Evolutionary conservation across 345 rosid genomes (phyloP), one percentile per base, ranked within the genome.

Genomic region (Jatropha curcas): DNA sequence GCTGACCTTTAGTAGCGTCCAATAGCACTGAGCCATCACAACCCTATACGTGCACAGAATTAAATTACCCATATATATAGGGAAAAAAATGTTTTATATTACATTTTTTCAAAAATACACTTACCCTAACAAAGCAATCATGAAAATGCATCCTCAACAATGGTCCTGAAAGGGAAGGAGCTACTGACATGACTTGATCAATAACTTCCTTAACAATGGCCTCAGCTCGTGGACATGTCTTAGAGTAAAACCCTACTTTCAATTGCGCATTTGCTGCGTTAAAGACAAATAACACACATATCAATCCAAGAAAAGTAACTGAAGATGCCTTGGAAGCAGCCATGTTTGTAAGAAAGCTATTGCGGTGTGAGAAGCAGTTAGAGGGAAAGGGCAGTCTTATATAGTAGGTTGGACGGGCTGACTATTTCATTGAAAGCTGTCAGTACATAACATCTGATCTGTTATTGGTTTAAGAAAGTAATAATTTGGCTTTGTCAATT

Each of bases 11-110:
- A 3, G 81, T 67, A 2, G 89, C 82, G 73, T 92, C 82, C 55
- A 94, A 72, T 71, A 94, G 76, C 16, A 94, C 71, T 5, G 98
- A 94, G 0, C 85, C 98, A 14, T 94, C 98, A 16, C 97, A 92
- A 39, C 98, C 98, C 98, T 90, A 81, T 1, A 41, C 25, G n/a
- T n/a, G 24, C 58, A 56, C 39, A 22, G 19, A 48, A 48, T 16
- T 6, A 67, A 3, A 20, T 48, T 14, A 13, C 24, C 43, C n/a
- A 7, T 57, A 58, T n/a, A n/a, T n/a, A n/a, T n/a, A n/a, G n/a
- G n/a, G n/a, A n/a, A n/a, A n/a, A n/a, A n/a, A n/a, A n/a, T n/a
- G n/a, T n/a, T n/a, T n/a, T n/a, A n/a, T n/a, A n/a, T n/a, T n/a
- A n/a, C n/a, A n/a, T n/a, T n/a, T n/a, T n/a, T n/a, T n/a, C n/a